Percentiles rank a stretch among this genome's conserved stretches.
phyloP scores from a whole-genome alignment of 2,329 filamentous ascomycete species.

The Aspergillus brasiliensis region DNA sequence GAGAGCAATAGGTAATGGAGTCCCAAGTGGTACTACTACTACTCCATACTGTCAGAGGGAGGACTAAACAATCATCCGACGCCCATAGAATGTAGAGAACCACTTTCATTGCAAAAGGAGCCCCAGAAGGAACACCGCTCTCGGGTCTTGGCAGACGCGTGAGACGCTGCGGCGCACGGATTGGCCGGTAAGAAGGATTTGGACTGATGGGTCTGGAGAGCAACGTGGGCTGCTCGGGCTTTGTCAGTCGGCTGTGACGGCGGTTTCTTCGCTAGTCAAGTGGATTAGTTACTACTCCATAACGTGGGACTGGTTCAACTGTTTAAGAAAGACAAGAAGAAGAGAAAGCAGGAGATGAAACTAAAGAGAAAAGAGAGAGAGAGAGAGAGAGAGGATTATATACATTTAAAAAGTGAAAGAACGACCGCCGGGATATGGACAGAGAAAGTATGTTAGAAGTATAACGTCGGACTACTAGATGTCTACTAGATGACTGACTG shows the following conservation, averaged over 20 bases:
- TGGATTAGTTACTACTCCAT: neutral
- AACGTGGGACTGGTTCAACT: neutral
- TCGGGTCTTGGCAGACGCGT: slow-evolving; percentile 3
- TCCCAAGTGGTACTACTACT: no score
- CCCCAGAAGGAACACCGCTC: neutral
- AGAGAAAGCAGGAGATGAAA: no score
- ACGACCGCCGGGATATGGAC: no score
- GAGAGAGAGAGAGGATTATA: no score
- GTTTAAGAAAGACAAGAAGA: no score
- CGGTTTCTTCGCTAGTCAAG: neutral
- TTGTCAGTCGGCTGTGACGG: neutral
- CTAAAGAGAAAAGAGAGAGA: no score
- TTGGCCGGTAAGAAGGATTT: slow-evolving; percentile 7
- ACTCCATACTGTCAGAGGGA: no score
- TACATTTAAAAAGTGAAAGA: no score
- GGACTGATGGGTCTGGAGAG: slow-evolving; percentile 8
- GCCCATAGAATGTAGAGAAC: neutral
- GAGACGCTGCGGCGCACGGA: slow-evolving; percentile 6
- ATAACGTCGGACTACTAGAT: neutral
- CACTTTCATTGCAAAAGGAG: neutral
- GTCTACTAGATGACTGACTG: neutral
- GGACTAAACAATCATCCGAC: no score
- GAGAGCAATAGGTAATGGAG: no score
- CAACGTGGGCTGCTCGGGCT: slow-evolving; percentile 6
- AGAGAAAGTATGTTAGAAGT: no score